Evolutionary conservation across 345 rosid species (phyloP).

Genomic region (Salix viminalis): DNA sequence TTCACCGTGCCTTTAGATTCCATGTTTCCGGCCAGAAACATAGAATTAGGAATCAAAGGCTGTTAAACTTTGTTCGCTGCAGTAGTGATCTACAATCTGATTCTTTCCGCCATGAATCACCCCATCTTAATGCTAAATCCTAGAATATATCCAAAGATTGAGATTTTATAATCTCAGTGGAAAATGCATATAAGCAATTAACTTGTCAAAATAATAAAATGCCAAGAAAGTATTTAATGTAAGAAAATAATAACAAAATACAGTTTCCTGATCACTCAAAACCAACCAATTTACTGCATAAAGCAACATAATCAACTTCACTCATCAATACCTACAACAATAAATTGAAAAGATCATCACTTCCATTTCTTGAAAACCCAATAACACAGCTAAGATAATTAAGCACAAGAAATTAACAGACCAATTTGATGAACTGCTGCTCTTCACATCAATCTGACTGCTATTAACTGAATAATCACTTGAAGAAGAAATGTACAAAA

Average conservation of each 20-base stretch:
- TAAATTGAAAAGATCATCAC: background rate
- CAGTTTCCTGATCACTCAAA: background rate
- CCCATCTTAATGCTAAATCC: background rate
- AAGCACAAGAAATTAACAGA: constrained; percentile 6
- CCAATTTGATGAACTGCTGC: constrained; percentile 24
- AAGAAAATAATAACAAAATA: background rate
- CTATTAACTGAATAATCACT: constrained; percentile 16
- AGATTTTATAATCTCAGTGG: background rate
- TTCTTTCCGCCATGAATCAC: background rate
- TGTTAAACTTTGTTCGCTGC: too few species aligned
- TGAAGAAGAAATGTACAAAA: constrained; percentile 19
- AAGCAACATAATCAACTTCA: background rate
- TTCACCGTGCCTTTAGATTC: too few species aligned
- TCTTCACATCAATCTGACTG: constrained; percentile 12
- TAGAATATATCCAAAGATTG: background rate
- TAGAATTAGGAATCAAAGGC: too few species aligned
- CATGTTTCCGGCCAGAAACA: too few species aligned
- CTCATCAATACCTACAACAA: background rate
- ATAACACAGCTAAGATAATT: background rate
- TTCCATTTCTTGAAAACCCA: background rate
- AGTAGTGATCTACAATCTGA: too few species aligned
- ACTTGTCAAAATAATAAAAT: background rate
- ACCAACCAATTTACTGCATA: background rate
- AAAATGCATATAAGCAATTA: background rate
- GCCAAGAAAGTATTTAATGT: too few species aligned